phyloP scores from a whole-genome alignment of 2,329 filamentous ascomycete species.

The Ceratocystis ficicola region DNA sequence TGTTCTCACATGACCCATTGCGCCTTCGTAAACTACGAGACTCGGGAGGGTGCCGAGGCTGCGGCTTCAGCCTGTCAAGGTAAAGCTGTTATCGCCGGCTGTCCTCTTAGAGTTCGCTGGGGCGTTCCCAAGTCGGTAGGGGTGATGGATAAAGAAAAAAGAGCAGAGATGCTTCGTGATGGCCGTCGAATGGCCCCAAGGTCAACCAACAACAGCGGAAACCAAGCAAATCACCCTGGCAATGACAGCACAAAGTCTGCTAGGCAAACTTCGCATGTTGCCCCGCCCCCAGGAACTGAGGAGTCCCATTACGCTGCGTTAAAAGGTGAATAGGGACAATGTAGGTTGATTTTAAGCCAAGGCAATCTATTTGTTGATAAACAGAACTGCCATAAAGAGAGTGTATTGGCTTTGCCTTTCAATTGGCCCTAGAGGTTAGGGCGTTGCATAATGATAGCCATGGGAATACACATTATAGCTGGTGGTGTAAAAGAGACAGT shows the following conservation, averaged over 20 bases:
- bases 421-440: no score
- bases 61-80: conserved; percentile 79
- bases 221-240: neutral
- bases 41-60: conserved; percentile 69
- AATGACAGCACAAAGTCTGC: neutral
- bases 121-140: conserved; percentile 85
- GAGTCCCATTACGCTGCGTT: conserved; percentile 76
- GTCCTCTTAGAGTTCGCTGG: conserved; percentile 82
- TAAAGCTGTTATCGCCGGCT: conserved; percentile 78
- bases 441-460: no score
- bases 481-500: no score
- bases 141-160: conserved; percentile 76
- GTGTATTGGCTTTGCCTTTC: no score
- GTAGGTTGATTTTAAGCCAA: neutral
- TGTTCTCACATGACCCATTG: conserved; percentile 97
- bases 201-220: neutral
- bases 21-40: conserved; percentile 90
- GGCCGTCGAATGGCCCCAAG: conserved; percentile 32
- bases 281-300: conserved; percentile 65
- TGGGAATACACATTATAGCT: no score
- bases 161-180: conserved; percentile 67
- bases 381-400: no score
- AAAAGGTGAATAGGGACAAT: conserved; percentile 53
- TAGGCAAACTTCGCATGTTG: conserved; percentile 30
- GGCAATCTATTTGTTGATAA: neutral